A percentile compares a stretch with the other conserved stretches of the same genome.
Evolutionary conservation across 1,139 yeast species (phyloP).

Genomic region (Blastobotrys niveus): DNA sequence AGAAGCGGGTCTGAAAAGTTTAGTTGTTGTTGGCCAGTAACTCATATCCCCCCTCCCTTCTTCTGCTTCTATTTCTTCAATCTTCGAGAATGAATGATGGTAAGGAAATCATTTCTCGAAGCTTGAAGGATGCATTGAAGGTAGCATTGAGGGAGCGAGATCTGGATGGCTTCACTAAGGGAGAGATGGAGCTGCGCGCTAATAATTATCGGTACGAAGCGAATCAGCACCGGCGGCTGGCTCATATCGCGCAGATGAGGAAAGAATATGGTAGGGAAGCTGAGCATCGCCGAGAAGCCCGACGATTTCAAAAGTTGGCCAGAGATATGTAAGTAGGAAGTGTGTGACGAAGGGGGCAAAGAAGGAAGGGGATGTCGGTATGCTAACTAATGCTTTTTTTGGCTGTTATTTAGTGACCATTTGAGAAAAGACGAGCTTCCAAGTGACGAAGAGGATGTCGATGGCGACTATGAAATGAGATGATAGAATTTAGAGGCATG

Average conservation of each 20-base stretch:
- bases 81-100: not conserved
- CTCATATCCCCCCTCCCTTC: no score
- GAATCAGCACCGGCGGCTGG: not conserved
- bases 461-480: not conserved
- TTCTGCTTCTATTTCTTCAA: no score
- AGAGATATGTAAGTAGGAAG: constrained; percentile 1
- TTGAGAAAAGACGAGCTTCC: constrained; percentile 4
- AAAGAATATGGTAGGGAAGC: constrained; percentile 6
- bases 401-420: not conserved
- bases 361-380: no score
- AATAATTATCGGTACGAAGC: constrained; percentile 8
- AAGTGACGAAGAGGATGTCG: constrained; percentile 1
- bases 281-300: not conserved
- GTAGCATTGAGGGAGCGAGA: constrained; percentile 1
- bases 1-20: no score
- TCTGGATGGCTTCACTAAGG: not conserved
- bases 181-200: constrained; percentile 8
- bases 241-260: constrained; percentile 5
- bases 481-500: not conserved
- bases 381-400: not conserved
- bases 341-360: not conserved
- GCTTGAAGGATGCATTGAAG: not conserved
- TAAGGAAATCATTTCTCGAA: not conserved
- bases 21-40: no score
- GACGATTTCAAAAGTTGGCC: not conserved